These are phyloP conservation scores for Camellia japonica DNA, from an alignment of 148 eudicot species.

Conservation along the genomic window DNA sequence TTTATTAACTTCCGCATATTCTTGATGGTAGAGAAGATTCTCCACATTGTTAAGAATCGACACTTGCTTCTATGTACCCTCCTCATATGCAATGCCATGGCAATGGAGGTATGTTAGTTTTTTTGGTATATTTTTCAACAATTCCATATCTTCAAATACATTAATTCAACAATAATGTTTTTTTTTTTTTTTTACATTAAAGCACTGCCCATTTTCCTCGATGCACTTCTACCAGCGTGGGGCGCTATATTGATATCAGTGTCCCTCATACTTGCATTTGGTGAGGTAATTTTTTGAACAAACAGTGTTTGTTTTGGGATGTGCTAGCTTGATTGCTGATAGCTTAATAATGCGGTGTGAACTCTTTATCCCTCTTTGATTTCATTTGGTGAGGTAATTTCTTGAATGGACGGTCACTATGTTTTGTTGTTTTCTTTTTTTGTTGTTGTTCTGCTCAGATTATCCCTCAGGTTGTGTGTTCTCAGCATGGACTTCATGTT, in stretches of 20 bases:
- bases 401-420: no score
- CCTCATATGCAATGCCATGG: slow-evolving; percentile 77
- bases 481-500: slow-evolving; percentile 67
- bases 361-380: no score
- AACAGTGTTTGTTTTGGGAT: not conserved
- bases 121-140: not conserved
- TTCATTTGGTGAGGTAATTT: no score
- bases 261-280: slow-evolving; percentile 80
- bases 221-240: slow-evolving; percentile 81
- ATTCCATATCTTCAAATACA: not conserved
- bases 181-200: slow-evolving; percentile 14
- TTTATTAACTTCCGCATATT: slow-evolving; percentile 5
- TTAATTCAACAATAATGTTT: not conserved
- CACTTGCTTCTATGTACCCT: slow-evolving; percentile 78
- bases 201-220: slow-evolving; percentile 86
- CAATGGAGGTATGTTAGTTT: slow-evolving; percentile 67
- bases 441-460: slow-evolving; percentile 39
- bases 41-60: slow-evolving; percentile 78
- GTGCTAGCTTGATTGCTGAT: not conserved
- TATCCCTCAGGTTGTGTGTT: slow-evolving; percentile 79
- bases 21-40: slow-evolving; percentile 56
- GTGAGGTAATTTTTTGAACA: slow-evolving; percentile 51
- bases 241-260: slow-evolving; percentile 74
- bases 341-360: not conserved
- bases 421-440: not conserved